Base-by-base conservation (phyloP, 2,329 filamentous ascomycete genomes). In the Nemania diffusa region DNA sequence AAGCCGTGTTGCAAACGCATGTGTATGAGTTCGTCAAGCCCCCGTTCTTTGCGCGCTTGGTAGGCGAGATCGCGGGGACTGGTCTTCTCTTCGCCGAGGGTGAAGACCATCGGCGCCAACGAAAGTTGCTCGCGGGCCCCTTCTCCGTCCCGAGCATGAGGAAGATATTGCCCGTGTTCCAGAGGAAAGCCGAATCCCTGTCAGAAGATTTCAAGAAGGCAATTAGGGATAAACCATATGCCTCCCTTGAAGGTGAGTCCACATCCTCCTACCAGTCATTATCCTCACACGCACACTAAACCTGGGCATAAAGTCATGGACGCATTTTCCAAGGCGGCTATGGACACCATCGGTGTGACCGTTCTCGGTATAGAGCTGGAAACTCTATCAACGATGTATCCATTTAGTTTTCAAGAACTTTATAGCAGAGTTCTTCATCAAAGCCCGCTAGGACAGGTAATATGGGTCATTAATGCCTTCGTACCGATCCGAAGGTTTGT, bases 21-120 rank as follows among this genome's bases (percentile, higher is more conserved):
- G 78, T 73, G 29, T 82, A 83, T 50, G 71, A 75, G 3, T 81
- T 82, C 61, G 70, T 74, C 22, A 82, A 82, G 63, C 78, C 81
- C 0, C 71, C 68, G 0, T 73, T 78, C 56, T 79, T 79, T 42
- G 69, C 68, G 1, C 73, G 77, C 2, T 66, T 81, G 17, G 75
- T 79, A 11, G 75, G 73, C 6, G 78, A 81, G 61, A 78, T 82
- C 42, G 70, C 75, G 0, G 80, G 81, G 0, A 69, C 68, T 0
- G 81, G 80, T 0, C 68, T 82, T 0, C 65, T 82, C 5, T 79
- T 82, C 53, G 70, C 76, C 1, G 81, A 82, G 58, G 78, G 79
- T 0, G 76, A 77, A 0, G 71, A 75, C 5, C 79, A 82, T 62
- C 77, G 74, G 53, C 71, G 63, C 4, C 75, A 81, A 57, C 73